phyloP scores from a whole-genome alignment of 1,139 yeast species.

The Arxiozyma bovina region DNA sequence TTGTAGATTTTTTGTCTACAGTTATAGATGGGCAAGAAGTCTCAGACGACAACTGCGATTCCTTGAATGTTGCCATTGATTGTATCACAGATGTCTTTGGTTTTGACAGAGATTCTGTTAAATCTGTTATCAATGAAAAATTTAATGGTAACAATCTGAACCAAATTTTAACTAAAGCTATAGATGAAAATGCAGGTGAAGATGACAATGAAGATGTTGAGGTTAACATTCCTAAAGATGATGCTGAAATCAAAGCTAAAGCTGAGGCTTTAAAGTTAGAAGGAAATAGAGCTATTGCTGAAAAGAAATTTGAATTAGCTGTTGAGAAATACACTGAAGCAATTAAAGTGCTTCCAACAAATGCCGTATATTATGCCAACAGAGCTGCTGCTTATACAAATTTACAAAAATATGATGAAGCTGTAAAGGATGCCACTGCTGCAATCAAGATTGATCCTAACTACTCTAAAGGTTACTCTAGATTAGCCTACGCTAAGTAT shows the following conservation, averaged over 20 bases:
- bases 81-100: slow-evolving; percentile 84
- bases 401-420: slow-evolving; percentile 59
- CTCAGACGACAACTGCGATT: slow-evolving; percentile 73
- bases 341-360: slow-evolving; percentile 57
- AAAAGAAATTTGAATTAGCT: slow-evolving; percentile 60
- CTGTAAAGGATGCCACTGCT: slow-evolving; percentile 71
- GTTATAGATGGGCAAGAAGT: slow-evolving; percentile 57
- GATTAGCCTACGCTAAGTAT: slow-evolving; percentile 87
- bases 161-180: slow-evolving; percentile 26
- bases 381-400: slow-evolving; percentile 97
- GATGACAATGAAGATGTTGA: slow-evolving; percentile 31
- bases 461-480: slow-evolving; percentile 88
- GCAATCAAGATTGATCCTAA: slow-evolving; percentile 72
- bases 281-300: slow-evolving; percentile 91
- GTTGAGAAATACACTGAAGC: slow-evolving; percentile 74
- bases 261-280: slow-evolving; percentile 81
- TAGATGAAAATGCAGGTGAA: slow-evolving; percentile 6
- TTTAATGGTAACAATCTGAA: slow-evolving; percentile 45
- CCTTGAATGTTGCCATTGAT: slow-evolving; percentile 92
- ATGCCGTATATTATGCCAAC: slow-evolving; percentile 82
- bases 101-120: slow-evolving; percentile 45
- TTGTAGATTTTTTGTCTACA: slow-evolving; percentile 60
- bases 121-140: slow-evolving; percentile 31
- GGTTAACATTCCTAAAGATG: slow-evolving; percentile 38
- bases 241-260: slow-evolving; percentile 46